Evolutionary conservation across 2,329 filamentous ascomycete genomes (phyloP), one percentile per base, ranked within the genome.

Genomic region (Hyphodiscus sp.): DNA sequence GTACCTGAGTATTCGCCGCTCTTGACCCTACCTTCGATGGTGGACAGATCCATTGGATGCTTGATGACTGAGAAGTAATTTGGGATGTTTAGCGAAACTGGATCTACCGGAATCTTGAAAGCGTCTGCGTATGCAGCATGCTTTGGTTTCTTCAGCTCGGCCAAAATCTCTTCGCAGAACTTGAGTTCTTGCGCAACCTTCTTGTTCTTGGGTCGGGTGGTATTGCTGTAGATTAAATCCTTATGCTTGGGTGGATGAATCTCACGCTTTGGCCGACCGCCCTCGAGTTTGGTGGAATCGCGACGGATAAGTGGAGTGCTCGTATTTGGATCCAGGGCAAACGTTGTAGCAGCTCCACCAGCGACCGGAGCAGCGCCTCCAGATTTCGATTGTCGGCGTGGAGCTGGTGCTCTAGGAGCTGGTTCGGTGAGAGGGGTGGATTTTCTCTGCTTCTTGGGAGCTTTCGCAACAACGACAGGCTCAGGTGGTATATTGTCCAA

Each of bases 21-120:
- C 61, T 86, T 82, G 42, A 96, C 77, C 71, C 95, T 95, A 43
- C 78, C 77, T 38, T 81, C 77, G 66, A 96, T 87, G n/a, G 89
- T 96, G 16, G 80, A 77, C 48, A 96, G 76, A 69, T 99, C 92
- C 92, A 97, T 99, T 0, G 94, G 94, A 68, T 91, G 90, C 76
- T 96, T 97, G 73, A 99, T 91, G 57, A 97, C 77, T 65, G 87
- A 90, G 69, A 94, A 89, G 68, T 99, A 99, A 20, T 87, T 86
- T 0, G 94, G 94, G 55, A 97, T 96, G 68, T 92, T 91, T 51
- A 97, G 75, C 0, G 91, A 92, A 38, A 97, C 91, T 0, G 94
- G 91, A 67, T 99, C 94, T 19, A 99, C 94, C 0, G 94, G 88
- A 8, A 80, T 74, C 63, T 89, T 74, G 73, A 99, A 99, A 55